A percentile compares a stretch with the other conserved stretches of the same genome.
Evolutionary conservation across 192 early-diverging fungal species (phyloP).

Genomic region (Funneliformis mosseae): DNA sequence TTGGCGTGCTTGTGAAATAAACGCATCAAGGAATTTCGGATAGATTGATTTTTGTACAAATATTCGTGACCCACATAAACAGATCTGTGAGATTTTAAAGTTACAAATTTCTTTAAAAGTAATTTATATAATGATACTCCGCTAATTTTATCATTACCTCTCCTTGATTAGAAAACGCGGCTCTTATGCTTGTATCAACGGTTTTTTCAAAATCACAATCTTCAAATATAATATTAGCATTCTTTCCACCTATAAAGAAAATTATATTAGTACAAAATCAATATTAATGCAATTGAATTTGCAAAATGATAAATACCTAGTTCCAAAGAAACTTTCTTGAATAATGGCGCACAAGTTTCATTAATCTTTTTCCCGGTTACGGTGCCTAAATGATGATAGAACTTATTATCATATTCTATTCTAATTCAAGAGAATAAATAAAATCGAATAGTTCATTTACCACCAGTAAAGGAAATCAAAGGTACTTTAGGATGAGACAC

Average conservation of each 20-base stretch:
- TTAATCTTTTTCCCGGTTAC: constrained; percentile 61
- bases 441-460: constrained; percentile 26
- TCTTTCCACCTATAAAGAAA: constrained; percentile 63
- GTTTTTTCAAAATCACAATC: constrained; percentile 68
- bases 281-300: neutral
- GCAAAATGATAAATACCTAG: constrained; percentile 43
- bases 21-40: constrained; percentile 55
- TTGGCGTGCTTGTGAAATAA: constrained; percentile 47
- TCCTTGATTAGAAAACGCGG: constrained; percentile 74
- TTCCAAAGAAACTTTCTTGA: constrained; percentile 75
- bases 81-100: constrained; percentile 46
- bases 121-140: neutral
- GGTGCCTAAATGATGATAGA: constrained; percentile 42
- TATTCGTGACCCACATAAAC: constrained; percentile 69
- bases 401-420: neutral
- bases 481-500: constrained; percentile 67
- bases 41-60: constrained; percentile 69
- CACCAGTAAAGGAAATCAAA: constrained; percentile 74
- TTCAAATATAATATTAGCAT: constrained; percentile 70
- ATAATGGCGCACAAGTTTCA: constrained; percentile 47
- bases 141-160: constrained; percentile 42
- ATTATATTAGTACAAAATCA: neutral
- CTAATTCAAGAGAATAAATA: neutral
- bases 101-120: neutral
- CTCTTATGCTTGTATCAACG: constrained; percentile 55